Conservation (phyloP, 2,329 filamentous ascomycete genomes). For the Fusarium stilboides region DNA sequence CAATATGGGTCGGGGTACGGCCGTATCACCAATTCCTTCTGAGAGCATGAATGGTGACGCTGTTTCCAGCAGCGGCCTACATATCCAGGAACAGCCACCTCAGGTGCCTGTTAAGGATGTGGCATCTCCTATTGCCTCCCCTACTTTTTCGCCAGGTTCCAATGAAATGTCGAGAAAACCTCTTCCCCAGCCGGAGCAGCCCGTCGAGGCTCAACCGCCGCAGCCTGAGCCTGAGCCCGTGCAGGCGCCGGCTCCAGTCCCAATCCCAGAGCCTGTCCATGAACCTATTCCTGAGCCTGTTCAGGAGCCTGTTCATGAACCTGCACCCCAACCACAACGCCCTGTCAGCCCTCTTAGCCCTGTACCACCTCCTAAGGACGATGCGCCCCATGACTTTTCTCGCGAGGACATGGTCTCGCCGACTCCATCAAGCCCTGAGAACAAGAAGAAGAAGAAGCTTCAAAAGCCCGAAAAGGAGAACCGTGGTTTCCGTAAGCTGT, state of each 20-base stretch:
- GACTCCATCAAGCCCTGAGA: slow-evolving; percentile 59
- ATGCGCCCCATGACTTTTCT: slow-evolving; percentile 39
- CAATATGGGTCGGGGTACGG: slow-evolving; percentile 77
- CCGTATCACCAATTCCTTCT: slow-evolving; percentile 55
- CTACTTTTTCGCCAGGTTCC: slow-evolving; percentile 44
- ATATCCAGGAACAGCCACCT: slow-evolving; percentile 52
- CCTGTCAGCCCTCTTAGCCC: slow-evolving; percentile 39
- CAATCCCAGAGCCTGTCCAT: slow-evolving; percentile 21
- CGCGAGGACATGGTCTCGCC: slow-evolving; percentile 47
- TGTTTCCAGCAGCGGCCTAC: slow-evolving; percentile 25
- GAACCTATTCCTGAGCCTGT: slow-evolving; percentile 17
- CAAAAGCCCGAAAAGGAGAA: slow-evolving; percentile 67
- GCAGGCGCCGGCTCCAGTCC: slow-evolving; percentile 10
- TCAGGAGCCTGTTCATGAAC: slow-evolving; percentile 22
- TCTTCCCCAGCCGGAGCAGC: slow-evolving; percentile 26
- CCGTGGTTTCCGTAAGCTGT: slow-evolving; percentile 74
- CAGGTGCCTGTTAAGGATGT: slow-evolving; percentile 61
- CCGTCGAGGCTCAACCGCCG: slow-evolving; percentile 5
- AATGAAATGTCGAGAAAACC: slow-evolving; percentile 43
- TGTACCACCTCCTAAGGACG: slow-evolving; percentile 48
- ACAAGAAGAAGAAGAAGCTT: slow-evolving; percentile 64
- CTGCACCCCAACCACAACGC: slow-evolving; percentile 21
- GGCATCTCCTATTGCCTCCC: slow-evolving; percentile 40
- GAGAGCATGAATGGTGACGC: slow-evolving; percentile 51
- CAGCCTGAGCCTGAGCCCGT: slow-evolving; percentile 23